Evolutionary conservation across 202 grass and related monocot species (phyloP).

Genomic region (Eragrostis tef): DNA sequence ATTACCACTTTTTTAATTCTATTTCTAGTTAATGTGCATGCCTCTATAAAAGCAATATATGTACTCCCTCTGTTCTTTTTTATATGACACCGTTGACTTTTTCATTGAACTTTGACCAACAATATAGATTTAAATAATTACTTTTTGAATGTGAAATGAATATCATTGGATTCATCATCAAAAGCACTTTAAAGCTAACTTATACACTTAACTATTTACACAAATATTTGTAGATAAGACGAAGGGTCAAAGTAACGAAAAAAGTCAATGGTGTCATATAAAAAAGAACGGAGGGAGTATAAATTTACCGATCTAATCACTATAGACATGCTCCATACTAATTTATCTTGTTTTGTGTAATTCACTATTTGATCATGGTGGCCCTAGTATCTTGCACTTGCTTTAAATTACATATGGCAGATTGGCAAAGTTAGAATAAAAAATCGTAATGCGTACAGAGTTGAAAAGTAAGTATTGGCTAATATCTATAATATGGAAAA

Average conservation of each 20-base stretch:
- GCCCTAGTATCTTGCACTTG: slow-evolving; percentile 20
- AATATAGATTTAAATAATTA: too few relatives aligned
- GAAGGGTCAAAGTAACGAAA: too few relatives aligned
- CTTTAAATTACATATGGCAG: slow-evolving; percentile 16
- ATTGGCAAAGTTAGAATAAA: background rate
- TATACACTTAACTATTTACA: too few relatives aligned
- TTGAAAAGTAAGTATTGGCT: background rate
- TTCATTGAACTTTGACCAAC: too few relatives aligned
- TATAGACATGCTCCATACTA: background rate
- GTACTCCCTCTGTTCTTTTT: too few relatives aligned
- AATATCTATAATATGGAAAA: background rate
- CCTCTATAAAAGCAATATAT: slow-evolving; percentile 5
- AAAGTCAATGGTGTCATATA: too few relatives aligned
- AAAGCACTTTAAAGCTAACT: too few relatives aligned
- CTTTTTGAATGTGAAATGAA: too few relatives aligned
- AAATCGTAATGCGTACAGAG: background rate
- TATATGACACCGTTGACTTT: too few relatives aligned
- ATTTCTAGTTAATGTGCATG: slow-evolving; percentile 1
- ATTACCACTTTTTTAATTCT: slow-evolving; percentile 7
- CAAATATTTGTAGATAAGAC: too few relatives aligned
- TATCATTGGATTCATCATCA: too few relatives aligned
- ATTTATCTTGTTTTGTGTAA: slow-evolving; percentile 5
- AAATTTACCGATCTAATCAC: slow-evolving; percentile 29
- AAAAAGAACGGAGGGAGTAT: too few relatives aligned
- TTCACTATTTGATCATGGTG: slow-evolving; percentile 7